phyloP scores from a whole-genome alignment of 2,329 filamentous ascomycete genomes.

The Calonectria pauciramosa region DNA sequence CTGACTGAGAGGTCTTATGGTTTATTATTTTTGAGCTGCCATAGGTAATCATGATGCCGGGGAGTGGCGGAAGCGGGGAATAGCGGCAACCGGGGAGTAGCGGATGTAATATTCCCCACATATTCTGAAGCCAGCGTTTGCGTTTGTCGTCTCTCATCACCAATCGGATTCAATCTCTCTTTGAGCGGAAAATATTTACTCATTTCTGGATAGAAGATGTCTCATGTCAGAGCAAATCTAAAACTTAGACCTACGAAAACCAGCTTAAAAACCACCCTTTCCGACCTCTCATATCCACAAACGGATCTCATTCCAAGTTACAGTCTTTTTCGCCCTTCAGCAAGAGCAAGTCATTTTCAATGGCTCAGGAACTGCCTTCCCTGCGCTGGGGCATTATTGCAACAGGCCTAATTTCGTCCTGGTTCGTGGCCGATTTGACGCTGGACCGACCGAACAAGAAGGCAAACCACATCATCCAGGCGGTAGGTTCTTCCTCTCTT shows the following conservation, averaged over 20 bases:
- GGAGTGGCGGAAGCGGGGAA: not conserved
- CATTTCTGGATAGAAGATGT: not conserved
- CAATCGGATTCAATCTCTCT: not conserved
- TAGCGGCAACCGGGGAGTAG: not conserved
- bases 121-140: not conserved
- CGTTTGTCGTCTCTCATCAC: not conserved
- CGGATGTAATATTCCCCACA: not conserved
- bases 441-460: slow-evolving; percentile 51
- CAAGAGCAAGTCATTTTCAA: not conserved
- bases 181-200: not conserved
- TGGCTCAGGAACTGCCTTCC: not conserved
- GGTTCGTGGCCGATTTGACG: slow-evolving; percentile 58
- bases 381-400: slow-evolving; percentile 26
- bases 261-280: not conserved
- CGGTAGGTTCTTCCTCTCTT: slow-evolving; percentile 56
- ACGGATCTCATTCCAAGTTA: no score
- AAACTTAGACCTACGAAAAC: not conserved
- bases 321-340: not conserved
- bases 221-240: not conserved
- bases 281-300: not conserved
- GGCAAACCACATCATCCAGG: slow-evolving; percentile 57
- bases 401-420: slow-evolving; percentile 21
- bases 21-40: not conserved
- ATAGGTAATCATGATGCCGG: not conserved
- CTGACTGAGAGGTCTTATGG: not conserved